phyloP scores from a whole-genome alignment of 2,329 filamentous ascomycete species.

The Beauveria sp. region DNA sequence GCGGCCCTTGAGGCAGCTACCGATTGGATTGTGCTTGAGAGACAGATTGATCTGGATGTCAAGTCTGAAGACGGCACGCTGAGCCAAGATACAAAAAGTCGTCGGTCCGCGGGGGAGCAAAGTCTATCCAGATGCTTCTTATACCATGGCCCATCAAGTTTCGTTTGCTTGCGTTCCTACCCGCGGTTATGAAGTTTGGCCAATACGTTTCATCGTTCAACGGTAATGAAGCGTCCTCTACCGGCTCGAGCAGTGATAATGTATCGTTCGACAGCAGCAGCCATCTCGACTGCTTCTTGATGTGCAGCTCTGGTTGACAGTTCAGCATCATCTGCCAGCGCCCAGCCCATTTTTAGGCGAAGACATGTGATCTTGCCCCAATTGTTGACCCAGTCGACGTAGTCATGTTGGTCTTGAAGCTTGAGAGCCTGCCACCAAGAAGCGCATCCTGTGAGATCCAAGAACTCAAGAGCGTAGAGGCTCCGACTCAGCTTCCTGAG shows the following conservation, averaged over 20 bases:
- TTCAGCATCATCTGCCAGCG: slow-evolving; percentile 25
- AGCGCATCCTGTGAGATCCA: slow-evolving; percentile 53
- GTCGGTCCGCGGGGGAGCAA: slow-evolving; percentile 14
- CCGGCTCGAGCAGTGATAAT: slow-evolving; percentile 39
- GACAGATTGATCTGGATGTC: slow-evolving; percentile 29
- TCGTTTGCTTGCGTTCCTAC: neutral
- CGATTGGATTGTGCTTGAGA: slow-evolving; percentile 32
- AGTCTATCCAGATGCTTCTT: neutral
- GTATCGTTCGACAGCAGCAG: slow-evolving; percentile 38
- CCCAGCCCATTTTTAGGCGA: slow-evolving; percentile 38
- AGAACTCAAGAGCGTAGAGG: slow-evolving; percentile 51
- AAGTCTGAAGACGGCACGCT: slow-evolving; percentile 26
- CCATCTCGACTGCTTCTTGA: slow-evolving; percentile 29
- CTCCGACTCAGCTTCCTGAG: slow-evolving; percentile 45
- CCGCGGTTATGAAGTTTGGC: neutral
- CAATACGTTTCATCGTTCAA: slow-evolving; percentile 29
- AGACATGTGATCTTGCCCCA: slow-evolving; percentile 46
- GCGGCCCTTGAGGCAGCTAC: slow-evolving; percentile 34
- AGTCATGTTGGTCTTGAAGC: slow-evolving; percentile 34
- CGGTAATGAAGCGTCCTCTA: slow-evolving; percentile 40
- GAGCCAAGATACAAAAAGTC: slow-evolving; percentile 29
- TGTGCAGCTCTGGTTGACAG: slow-evolving; percentile 26
- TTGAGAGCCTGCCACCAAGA: slow-evolving; percentile 46
- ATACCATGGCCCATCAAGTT: neutral
- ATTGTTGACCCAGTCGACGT: slow-evolving; percentile 44